Evolutionary conservation across 768 basidiomycete genomes (phyloP), one percentile per base, ranked within the genome.

Genomic region (Suillus plorans): DNA sequence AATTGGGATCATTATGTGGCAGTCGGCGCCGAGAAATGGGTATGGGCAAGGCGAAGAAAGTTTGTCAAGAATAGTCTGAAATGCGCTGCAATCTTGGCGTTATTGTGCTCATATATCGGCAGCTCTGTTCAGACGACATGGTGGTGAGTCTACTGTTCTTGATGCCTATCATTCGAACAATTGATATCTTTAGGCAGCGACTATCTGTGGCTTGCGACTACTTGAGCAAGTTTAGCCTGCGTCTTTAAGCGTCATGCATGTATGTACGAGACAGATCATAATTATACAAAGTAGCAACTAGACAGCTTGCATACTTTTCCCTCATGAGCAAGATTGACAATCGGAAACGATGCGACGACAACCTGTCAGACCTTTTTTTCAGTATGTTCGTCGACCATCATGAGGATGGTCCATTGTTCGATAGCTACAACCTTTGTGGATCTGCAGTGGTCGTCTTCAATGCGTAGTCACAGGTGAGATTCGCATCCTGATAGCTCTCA

Each of bases 1-100:
- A 69, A 66, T 41, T 80, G 80, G 80, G 64, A 67, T 13, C 72
- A 80, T 63, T 81, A 76, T 63, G 70, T 57, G 13, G 66, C 56
- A 25, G 78, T 80, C 28, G 80, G 76, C 34, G 83, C 76, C 16
- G 78, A 81, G 64, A 70, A 68, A 53, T 81, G 82, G 80, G 71
- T 41, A 36, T 64, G 65, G 34, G 64, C 60, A 47, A 63, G 63
- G 34, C 36, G 18, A 57, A 52, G 52, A 37, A 59, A 67, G 36
- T 63, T 41, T 22, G 28, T 64, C 18, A 55, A 61, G 22, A 20
- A 37, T 7, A 49, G 39, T 37, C 28, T 68, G 52, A 70, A 58
- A 61, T 37, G 56, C 31, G 58, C 39, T 45, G 58, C 50, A 22
- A 53, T 53, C 28, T 58, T 14, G 34, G 36, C 64, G 4, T 12